Base-by-base conservation (phyloP, 2,329 filamentous ascomycete genomes). In the Lizonia empirigonia region DNA sequence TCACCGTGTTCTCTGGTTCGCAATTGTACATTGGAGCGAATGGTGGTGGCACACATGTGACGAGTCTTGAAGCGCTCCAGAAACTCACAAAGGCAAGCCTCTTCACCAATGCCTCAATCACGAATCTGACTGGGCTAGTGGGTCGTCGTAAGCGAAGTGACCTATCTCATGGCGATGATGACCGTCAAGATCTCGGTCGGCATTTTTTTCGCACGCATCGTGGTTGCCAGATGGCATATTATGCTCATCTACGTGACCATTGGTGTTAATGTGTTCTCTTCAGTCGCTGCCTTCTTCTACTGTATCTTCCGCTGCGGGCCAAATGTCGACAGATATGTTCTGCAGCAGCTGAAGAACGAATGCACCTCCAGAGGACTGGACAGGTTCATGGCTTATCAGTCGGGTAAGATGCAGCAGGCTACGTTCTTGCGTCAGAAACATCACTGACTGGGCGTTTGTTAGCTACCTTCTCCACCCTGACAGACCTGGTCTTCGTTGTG, bases 231-330 rank as follows among this genome's bases (percentile, higher is more conserved):
- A 15, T 77, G 74, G 72, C 76, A 79, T 27, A 40, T 72, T 19
- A 61, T 60, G 15, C 59, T 69, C n/a, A 66, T 72, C 12, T 69
- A 70, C 35, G 62, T 68, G 9, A 63, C 67, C 6, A 62, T 70
- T 22, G 80, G 78, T 39, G 16, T 74, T 55, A 73, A 64, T 40
- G 64, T 73, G 9, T 33, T 69, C 3, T 70, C 69, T 10, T 72
- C 72, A 1, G 32, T 57, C 6, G 52, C 62, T 7, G 79, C 80
- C 39, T 79, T 80, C 64, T 78, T 83, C 60, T 74, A 82, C 49
- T 66, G 77, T 41, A 67, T 81, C 10, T 77, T 84, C 37, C 77
- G 83, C 65, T 85, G 82, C 61, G 69, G 70, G 2, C 15, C 61
- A 1, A 53, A 69, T 20, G 46, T 70, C 8, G 56, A 68, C 10